phyloP scores from a whole-genome alignment of 176 grass and related monocot genomes.

The Eleusine indica region DNA sequence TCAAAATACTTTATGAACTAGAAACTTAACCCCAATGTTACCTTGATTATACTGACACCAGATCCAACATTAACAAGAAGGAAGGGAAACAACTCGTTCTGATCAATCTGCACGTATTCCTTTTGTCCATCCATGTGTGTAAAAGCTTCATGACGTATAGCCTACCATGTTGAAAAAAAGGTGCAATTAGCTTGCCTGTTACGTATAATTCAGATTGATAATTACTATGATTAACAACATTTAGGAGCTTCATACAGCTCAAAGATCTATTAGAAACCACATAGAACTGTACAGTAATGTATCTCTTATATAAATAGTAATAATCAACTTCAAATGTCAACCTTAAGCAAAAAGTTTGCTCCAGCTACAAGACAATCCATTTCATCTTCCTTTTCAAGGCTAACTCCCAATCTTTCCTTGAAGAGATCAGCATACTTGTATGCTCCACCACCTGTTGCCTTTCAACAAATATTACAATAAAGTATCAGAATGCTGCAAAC shows the following conservation, averaged over 20 bases:
- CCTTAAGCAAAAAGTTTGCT: conserved; percentile 99
- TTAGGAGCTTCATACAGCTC: conserved; percentile 8
- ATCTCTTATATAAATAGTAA: conserved; percentile 32
- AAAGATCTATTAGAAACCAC: conserved; percentile 26
- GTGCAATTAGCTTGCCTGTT: conserved; percentile 10
- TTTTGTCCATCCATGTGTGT: conserved; percentile 99
- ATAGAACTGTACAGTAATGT: conserved; percentile 29
- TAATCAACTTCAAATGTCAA: conserved; percentile 43
- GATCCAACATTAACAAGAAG: conserved; percentile 99
- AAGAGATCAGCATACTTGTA: conserved; percentile 90
- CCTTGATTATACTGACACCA: conserved; percentile 99
- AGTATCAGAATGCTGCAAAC: conserved; percentile 12
- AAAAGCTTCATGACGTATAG: conserved; percentile 99
- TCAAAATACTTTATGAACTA: neutral
- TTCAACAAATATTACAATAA: conserved; percentile 60
- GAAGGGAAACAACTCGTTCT: conserved; percentile 93
- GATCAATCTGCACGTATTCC: conserved; percentile 94
- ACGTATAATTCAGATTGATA: conserved; percentile 20
- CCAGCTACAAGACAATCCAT: conserved; percentile 97
- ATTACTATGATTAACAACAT: neutral
- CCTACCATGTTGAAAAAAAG: conserved; percentile 46
- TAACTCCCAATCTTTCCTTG: conserved; percentile 92
- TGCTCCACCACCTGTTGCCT: conserved; percentile 99
- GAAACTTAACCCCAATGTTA: conserved; percentile 40
- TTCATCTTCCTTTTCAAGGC: conserved; percentile 99